A percentile compares a stretch with the other conserved stretches of the same genome.
Conservation (phyloP, 352 stramenopile species). For the Thalassiosira exigua region DNA sequence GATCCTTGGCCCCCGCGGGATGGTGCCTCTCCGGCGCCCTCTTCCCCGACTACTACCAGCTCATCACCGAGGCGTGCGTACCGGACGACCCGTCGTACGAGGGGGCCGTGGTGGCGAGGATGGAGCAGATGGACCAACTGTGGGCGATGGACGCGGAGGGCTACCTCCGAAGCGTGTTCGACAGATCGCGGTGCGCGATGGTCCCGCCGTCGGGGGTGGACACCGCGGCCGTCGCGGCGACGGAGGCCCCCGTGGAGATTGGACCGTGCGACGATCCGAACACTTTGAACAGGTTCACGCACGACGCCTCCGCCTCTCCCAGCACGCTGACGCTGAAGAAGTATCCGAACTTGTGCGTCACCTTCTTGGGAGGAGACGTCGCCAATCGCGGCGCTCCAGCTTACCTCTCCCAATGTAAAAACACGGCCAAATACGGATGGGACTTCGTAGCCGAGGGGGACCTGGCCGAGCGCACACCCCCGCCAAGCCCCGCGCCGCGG, state of each 20-base stretch:
- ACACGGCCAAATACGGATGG: conserved; percentile 43
- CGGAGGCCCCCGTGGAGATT: conserved; percentile 45
- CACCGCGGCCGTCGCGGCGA: conserved; percentile 16
- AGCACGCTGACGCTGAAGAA: conserved; percentile 30
- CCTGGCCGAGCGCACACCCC: conserved; percentile 10
- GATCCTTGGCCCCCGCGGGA: background rate
- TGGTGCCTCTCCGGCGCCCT: conserved; percentile 46
- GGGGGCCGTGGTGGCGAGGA: conserved; percentile 11
- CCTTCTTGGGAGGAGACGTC: conserved; percentile 31
- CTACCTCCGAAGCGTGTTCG: conserved; percentile 40
- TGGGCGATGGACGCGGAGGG: conserved; percentile 46
- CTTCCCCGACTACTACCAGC: conserved; percentile 46
- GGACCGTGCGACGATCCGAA: conserved; percentile 26
- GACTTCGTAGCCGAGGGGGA: conserved; percentile 36
- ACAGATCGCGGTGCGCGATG: conserved; percentile 36
- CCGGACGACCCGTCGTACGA: conserved; percentile 4
- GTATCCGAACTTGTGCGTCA: conserved; percentile 34
- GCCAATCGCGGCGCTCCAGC: conserved; percentile 26
- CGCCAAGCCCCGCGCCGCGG: background rate
- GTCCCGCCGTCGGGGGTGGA: conserved; percentile 23
- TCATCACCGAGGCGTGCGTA: conserved; percentile 33
- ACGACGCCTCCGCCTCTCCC: background rate
- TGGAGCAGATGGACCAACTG: conserved; percentile 59
- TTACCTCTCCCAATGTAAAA: conserved; percentile 25
- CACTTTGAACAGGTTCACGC: conserved; percentile 31